phyloP scores from a whole-genome alignment of 306 rosid genomes.

The Cajanus cajan region DNA sequence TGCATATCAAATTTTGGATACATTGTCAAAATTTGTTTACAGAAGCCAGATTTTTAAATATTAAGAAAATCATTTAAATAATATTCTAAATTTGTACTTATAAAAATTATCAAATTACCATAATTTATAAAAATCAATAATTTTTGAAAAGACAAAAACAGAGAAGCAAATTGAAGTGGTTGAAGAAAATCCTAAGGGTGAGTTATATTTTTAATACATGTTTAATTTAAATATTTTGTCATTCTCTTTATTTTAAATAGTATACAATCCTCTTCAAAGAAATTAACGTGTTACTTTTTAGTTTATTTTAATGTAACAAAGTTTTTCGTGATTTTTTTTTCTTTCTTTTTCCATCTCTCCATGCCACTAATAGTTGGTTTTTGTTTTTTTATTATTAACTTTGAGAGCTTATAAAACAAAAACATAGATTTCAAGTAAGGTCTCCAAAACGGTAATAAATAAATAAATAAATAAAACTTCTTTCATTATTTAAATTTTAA shows the following conservation, averaged over 20 bases:
- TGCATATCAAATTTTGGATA: not conserved
- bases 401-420: not conserved
- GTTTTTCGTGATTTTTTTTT: too few relatives aligned
- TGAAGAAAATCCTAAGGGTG: not conserved
- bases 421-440: not conserved
- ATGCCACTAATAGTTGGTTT: not conserved
- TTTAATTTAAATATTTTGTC: not conserved
- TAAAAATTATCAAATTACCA: not conserved
- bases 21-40: not conserved
- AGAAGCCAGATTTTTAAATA: not conserved
- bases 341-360: too few relatives aligned
- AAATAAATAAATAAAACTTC: too few relatives aligned
- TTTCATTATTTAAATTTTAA: not conserved
- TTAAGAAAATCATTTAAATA: not conserved
- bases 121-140: too few relatives aligned
- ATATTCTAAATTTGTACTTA: not conserved
- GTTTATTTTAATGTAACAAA: too few relatives aligned
- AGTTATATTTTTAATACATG: too few relatives aligned
- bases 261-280: not conserved
- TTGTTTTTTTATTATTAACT: not conserved
- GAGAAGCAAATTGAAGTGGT: not conserved
- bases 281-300: not conserved
- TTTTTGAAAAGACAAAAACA: too few relatives aligned
- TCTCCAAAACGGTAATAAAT: not conserved
- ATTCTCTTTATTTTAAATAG: not conserved